These are phyloP conservation scores for Raphanus hybrid DNA, from an alignment of 441 rosid genomes.

Conservation along the genomic window DNA sequence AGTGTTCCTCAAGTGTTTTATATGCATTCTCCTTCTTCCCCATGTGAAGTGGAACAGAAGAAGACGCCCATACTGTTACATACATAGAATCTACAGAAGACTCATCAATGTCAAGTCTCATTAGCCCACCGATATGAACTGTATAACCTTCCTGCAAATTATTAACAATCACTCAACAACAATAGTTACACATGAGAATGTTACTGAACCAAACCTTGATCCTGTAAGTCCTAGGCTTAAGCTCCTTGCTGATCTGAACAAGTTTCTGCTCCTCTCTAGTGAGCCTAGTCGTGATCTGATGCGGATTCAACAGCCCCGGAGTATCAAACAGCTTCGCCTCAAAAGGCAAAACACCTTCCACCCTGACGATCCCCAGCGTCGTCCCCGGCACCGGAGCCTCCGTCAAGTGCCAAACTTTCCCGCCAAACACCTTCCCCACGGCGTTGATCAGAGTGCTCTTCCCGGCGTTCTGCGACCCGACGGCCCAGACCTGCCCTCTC, in stretches of 20 bases:
- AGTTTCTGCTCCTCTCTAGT: constrained; percentile 91
- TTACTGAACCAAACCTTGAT: constrained; percentile 62
- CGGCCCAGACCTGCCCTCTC: constrained; percentile 89
- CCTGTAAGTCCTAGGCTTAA: constrained; percentile 91
- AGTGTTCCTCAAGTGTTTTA: constrained; percentile 69
- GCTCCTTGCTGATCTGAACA: constrained; percentile 73
- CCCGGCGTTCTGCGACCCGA: constrained; percentile 89
- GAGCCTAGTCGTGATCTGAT: constrained; percentile 83
- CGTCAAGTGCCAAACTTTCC: constrained; percentile 64
- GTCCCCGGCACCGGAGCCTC: constrained; percentile 97
- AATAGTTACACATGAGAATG: neutral
- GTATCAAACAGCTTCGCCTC: constrained; percentile 89
- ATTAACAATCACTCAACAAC: constrained; percentile 8
- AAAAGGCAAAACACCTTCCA: constrained; percentile 82
- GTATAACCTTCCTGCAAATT: constrained; percentile 72
- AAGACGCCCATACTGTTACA: constrained; percentile 92
- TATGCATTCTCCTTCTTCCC: constrained; percentile 83
- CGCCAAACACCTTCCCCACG: constrained; percentile 60
- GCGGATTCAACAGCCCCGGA: constrained; percentile 82
- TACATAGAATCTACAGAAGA: constrained; percentile 74
- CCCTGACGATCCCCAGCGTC: constrained; percentile 77
- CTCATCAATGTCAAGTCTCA: constrained; percentile 85
- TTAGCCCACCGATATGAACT: constrained; percentile 83
- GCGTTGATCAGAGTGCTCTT: constrained; percentile 91
- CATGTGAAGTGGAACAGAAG: constrained; percentile 86